phyloP scores from a whole-genome alignment of 2,329 filamentous ascomycete genomes.

The Ophiosphaerella narmari region DNA sequence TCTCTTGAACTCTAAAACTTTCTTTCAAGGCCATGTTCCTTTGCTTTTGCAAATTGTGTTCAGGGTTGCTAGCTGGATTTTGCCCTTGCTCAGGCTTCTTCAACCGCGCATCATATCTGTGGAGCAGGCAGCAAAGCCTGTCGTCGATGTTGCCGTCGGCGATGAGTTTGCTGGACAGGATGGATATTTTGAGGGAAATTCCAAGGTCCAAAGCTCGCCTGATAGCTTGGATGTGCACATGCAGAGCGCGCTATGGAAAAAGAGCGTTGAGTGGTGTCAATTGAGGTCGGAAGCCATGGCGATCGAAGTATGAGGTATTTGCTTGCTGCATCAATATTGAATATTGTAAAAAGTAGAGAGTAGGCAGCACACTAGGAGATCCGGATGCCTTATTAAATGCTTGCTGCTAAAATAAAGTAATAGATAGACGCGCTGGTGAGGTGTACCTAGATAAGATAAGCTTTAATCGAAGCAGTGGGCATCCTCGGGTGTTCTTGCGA shows the following conservation, averaged over 20 bases:
- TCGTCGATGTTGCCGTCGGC: conserved; percentile 34
- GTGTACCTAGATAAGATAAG: no score
- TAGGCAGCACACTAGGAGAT: no score
- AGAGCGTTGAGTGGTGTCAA: conserved; percentile 42
- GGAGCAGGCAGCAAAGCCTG: conserved; percentile 35
- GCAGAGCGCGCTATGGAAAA: conserved; percentile 42
- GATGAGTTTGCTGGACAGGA: conserved; percentile 34
- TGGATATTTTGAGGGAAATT: conserved; percentile 42
- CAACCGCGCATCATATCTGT: conserved; percentile 40
- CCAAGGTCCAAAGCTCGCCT: conserved; percentile 37
- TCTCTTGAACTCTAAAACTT: conserved; percentile 44
- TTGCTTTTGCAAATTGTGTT: conserved; percentile 26
- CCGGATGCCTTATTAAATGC: no score
- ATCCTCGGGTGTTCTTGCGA: no score
- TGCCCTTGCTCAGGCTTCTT: conserved; percentile 30
- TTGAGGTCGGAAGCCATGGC: conserved; percentile 10
- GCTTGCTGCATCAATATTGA: no score
- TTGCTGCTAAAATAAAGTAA: no score
- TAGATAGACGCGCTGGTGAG: no score
- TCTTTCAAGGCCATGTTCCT: conserved; percentile 41
- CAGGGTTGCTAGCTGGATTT: conserved; percentile 30
- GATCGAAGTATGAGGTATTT: conserved; percentile 6
- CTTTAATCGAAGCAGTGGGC: no score
- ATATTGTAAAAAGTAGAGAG: no score
- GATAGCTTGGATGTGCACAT: conserved; percentile 35